phyloP scores from a whole-genome alignment of 192 early-diverging fungal species.

The Borealophlyctis nickersoniae region DNA sequence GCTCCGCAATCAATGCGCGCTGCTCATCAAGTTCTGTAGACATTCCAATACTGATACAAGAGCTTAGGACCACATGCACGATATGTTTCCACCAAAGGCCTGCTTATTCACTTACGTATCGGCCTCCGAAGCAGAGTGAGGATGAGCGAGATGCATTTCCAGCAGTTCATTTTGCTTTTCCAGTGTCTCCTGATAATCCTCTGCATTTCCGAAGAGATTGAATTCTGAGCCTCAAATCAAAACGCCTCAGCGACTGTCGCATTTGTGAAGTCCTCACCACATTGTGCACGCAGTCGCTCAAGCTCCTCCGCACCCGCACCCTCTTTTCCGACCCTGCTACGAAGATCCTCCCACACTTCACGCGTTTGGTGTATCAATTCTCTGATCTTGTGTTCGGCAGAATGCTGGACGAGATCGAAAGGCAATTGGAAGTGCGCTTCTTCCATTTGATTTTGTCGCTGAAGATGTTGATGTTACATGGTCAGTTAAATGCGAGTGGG shows the following conservation, averaged over 20 bases:
- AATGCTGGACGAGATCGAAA: constrained; percentile 20
- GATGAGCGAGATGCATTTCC: no score
- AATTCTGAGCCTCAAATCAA: not conserved
- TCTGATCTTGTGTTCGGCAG: constrained; percentile 14
- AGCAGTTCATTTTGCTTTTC: constrained; percentile 38
- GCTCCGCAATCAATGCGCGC: constrained; percentile 17
- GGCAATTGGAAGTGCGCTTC: constrained; percentile 30
- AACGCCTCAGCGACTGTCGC: not conserved
- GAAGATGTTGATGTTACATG: no score
- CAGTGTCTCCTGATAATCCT: constrained; percentile 50
- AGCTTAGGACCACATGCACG: not conserved
- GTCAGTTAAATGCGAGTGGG: no score
- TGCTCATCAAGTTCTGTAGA: constrained; percentile 21
- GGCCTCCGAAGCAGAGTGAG: no score
- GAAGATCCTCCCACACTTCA: constrained; percentile 24
- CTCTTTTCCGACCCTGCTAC: constrained; percentile 12
- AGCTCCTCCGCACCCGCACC: constrained; percentile 5
- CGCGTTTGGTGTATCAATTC: constrained; percentile 16
- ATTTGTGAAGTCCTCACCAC: not conserved
- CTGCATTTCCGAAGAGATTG: constrained; percentile 16
- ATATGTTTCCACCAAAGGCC: not conserved
- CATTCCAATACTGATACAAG: constrained; percentile 9
- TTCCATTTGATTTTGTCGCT: constrained; percentile 4
- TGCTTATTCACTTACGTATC: constrained; percentile 20
- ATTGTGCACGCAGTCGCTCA: constrained; percentile 32